A percentile compares a stretch with the other conserved stretches of the same genome.
These are phyloP conservation scores for Eustoma russellianum DNA, from an alignment of 257 asterid species.

Conservation along the genomic window DNA sequence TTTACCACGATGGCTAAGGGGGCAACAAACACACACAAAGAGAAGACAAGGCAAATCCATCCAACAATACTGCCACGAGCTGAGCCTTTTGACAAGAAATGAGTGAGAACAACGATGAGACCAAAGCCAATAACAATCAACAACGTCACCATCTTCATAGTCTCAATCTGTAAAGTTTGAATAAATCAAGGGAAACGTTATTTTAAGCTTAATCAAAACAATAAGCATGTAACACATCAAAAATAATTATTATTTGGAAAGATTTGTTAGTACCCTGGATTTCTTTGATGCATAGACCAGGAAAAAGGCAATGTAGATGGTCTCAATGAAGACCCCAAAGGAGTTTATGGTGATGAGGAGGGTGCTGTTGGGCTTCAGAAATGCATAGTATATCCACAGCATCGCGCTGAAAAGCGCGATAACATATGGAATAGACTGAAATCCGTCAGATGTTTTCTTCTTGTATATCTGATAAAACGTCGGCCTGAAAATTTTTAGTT, in stretches of 20 bases:
- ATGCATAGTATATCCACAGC: slow-evolving; percentile 76
- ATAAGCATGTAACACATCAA: no score
- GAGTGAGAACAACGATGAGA: slow-evolving; percentile 21
- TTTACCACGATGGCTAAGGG: slow-evolving; percentile 57
- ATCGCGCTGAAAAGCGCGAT: slow-evolving; percentile 62
- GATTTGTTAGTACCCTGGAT: slow-evolving; percentile 37
- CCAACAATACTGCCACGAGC: slow-evolving; percentile 39
- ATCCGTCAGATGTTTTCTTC: slow-evolving; percentile 67
- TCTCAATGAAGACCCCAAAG: slow-evolving; percentile 49
- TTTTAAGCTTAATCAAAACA: neutral
- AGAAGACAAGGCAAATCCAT: slow-evolving; percentile 37
- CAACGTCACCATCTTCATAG: slow-evolving; percentile 23
- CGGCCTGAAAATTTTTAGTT: slow-evolving; percentile 33
- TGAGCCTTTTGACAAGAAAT: slow-evolving; percentile 22
- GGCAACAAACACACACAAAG: slow-evolving; percentile 42
- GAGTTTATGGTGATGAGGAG: slow-evolving; percentile 72
- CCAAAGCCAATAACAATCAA: slow-evolving; percentile 36
- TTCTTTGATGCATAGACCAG: slow-evolving; percentile 42
- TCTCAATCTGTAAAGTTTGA: slow-evolving; percentile 31
- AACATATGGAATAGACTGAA: slow-evolving; percentile 58
- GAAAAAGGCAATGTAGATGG: slow-evolving; percentile 37
- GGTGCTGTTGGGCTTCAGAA: slow-evolving; percentile 45
- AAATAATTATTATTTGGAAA: neutral
- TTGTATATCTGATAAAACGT: slow-evolving; percentile 54
- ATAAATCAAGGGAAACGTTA: no score